Evolutionary conservation across 441 rosid species (phyloP), one percentile per base, ranked within the genome.

Genomic region (Erodium chrysanthum): DNA sequence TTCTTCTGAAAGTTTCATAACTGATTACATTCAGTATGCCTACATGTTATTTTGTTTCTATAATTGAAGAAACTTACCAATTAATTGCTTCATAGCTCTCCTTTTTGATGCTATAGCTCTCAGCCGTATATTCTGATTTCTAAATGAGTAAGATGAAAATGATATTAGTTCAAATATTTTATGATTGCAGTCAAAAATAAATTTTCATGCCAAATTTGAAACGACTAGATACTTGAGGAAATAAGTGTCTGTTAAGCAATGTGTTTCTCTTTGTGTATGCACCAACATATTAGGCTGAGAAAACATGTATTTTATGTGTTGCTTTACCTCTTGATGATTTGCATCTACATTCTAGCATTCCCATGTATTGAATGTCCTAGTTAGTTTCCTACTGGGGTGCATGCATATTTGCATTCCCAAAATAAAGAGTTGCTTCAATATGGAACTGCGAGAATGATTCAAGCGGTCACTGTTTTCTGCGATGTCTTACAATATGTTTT

Each of bases 401-500:
- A 50, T 31, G 8, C 17, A 2, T 7, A 52, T 52, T n/a, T 17
- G 21, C 21, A 52, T 54, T 54, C 61, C 21, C 8, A 20, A 54
- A 54, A 54, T 18, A 18, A 54, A 54, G 23, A 54, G 11, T 12
- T 54, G 61, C 25, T 54, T 54, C 18, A 20, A 21, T 54, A 37
- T 18, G 61, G 23, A 54, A 18, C 61, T 5, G 11, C 8, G 23
- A 54, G 25, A 17, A 21, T 54, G 59, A 20, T 54, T 12, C 20
- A 29, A 42, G 23, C 42, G 5, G 21, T n/a, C 31, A 18, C 71
- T 71, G 73, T 25, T 33, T 56, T 65, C 22, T 2, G 8, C 11
- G 50, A 62, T 25, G 50, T 74, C 46, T 65, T n/a, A 65, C 40
- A 54, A 23, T 25, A 59, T 68, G 17, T 66, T 15, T 35, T 27